Base-by-base conservation (phyloP, 352 stramenopile genomes). In the Globisporangium nagaii region DNA sequence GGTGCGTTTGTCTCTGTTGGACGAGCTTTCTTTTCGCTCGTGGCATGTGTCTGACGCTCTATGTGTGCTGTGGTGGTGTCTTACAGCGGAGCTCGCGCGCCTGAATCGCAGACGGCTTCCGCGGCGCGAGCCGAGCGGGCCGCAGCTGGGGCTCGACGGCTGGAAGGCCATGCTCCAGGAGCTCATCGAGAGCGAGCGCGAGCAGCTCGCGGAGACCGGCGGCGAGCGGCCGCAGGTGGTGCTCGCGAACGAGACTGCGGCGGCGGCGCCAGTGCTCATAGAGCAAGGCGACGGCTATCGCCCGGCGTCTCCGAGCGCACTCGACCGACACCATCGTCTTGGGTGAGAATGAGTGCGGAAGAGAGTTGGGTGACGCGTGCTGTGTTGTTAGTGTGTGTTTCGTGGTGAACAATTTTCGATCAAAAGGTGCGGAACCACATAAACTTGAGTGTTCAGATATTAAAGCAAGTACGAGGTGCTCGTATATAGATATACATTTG, bases 111-210 rank as follows among this genome's bases (percentile, higher is more conserved):
- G 47, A 25, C 53, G 43, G 3, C 53, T 45, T 19, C 60, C 48
- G 0, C 53, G 40, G 19, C 68, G 72, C 3, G 70, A 60, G 4
- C 64, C 59, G 1, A 57, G 45, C 1, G 71, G 71, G 8, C 74
- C 67, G n/a, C 68, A 59, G n/a, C 67, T 85, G 19, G 53, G 60
- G 13, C 65, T 85, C 36, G 61, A 58, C 0, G 74, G 74, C 46
- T 85, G 74, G 74, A 77, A 65, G 28, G 71, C 69, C 24, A 68
- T 83, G 49, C 63, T 67, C 4, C 70, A 80, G 56, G 74, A 76
- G 32, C 71, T 83, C 24, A 82, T 85, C 27, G 57, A 77, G 30
- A 60, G 54, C 0, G 68, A 76, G 34, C 53, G 66, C 32, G 65
- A 53, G 11, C 61, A 65, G n/a, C 39, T 71, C 9, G 53, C 53